Evolutionary conservation across 306 rosid genomes (phyloP), one percentile per base, ranked within the genome.

Genomic region (Acacia crassicarpa): DNA sequence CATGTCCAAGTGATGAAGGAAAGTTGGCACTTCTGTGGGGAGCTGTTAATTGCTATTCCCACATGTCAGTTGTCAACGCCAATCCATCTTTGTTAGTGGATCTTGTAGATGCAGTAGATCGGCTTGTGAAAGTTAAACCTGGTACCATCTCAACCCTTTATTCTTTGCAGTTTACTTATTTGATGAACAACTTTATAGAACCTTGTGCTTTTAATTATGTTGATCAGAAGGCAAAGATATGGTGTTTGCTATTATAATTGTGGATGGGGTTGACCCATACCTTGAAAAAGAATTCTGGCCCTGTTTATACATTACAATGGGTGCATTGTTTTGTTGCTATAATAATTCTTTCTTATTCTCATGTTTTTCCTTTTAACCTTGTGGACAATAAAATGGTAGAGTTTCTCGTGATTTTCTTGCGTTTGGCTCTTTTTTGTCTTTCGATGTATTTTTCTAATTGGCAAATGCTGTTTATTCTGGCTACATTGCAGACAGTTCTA

Each of bases 11-110:
- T 70, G 86, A 83, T 62, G 95, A 90, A 82, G 72, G 82, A 54
- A 81, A 84, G 81, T 63, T 93, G 87, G 89, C 94, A 81, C 65
- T 88, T 69, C 84, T 91, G 32, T 95, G 98, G 98, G 99, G 95
- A 82, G 76, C 82, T 17, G 83, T 95, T 53, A 91, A 59, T 66
- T 95, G 98, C 88, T 88, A 88, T 88, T 90, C 97, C 22, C 76
- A 83, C 49, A 82, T 91, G 88, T 77, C 86, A 22, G 83, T 85
- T 56, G 81, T 75, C 70, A 75, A 84, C 45, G 80, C 65, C 81
- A 80, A 77, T 72, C 75, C 88, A 59, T 90, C 94, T 54, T 83
- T 85, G 84, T 75, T 93, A 73, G 61, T 88, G 77, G 84, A 90
- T 84, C 89, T 95, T 53, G 65, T 90, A 46, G 89, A 89, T 86